Percentiles rank a stretch among this genome's conserved stretches.
Evolutionary conservation across 2,329 filamentous ascomycete genomes (phyloP).

Genomic region (Botrytis deweyae): DNA sequence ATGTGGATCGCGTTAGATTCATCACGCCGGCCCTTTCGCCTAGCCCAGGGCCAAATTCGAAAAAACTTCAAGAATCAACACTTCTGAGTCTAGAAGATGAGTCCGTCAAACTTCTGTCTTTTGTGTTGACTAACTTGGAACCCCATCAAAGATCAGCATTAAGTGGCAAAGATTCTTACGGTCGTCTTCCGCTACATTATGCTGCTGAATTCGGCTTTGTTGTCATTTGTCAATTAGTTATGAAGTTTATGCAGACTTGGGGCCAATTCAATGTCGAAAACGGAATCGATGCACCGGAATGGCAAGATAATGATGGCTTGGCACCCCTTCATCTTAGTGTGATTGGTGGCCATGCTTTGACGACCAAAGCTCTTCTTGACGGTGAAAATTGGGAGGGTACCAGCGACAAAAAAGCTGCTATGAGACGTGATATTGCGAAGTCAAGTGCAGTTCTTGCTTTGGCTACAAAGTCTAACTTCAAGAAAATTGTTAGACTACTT

Average conservation of each 20-base stretch:
- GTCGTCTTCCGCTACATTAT: slow-evolving; percentile 85
- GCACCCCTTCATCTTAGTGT: slow-evolving; percentile 91
- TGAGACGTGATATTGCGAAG: slow-evolving; percentile 70
- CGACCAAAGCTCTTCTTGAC: slow-evolving; percentile 76
- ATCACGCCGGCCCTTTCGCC: slow-evolving; percentile 77
- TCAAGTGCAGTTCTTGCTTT: slow-evolving; percentile 86
- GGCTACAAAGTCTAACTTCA: slow-evolving; percentile 84
- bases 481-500: slow-evolving; percentile 79
- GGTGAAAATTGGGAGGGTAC: slow-evolving; percentile 73
- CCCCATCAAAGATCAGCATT: slow-evolving; percentile 67
- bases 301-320: slow-evolving; percentile 91
- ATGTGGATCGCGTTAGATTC: slow-evolving; percentile 55
- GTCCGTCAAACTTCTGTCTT: slow-evolving; percentile 65
- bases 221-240: slow-evolving; percentile 82
- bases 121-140: slow-evolving; percentile 65
- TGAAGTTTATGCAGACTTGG: slow-evolving; percentile 88
- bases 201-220: slow-evolving; percentile 94
- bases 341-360: slow-evolving; percentile 83
- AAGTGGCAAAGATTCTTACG: slow-evolving; percentile 70
- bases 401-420: slow-evolving; percentile 59
- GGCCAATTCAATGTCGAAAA: slow-evolving; percentile 78
- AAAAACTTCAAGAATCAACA: slow-evolving; percentile 66
- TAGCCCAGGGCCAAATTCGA: slow-evolving; percentile 57
- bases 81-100: slow-evolving; percentile 69
- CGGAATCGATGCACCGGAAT: slow-evolving; percentile 81